Base-by-base conservation (phyloP, 768 basidiomycete species). In the Serendipita sp. region DNA sequence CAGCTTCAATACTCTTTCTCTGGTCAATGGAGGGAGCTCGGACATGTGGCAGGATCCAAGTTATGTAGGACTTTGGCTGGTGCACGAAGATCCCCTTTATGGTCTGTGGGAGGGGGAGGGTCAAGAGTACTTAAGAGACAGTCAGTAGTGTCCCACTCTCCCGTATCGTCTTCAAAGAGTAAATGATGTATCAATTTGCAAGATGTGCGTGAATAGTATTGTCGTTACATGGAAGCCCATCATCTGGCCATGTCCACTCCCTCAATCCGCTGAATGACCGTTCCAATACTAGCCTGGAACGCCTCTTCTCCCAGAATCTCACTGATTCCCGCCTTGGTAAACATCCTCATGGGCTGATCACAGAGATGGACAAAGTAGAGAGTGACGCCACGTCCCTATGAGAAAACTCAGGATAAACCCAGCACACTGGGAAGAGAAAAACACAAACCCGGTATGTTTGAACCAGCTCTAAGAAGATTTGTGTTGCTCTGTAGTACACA, bases 391-490 rank as follows among this genome's bases (percentile, higher is more conserved):
- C 53, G 53, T 11, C 11, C 30, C 53, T 54, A 30, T 16, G 24
- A 24, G 24, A 24, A 24, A 24, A 3, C 8, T 10, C 13, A n/a
- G 5, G 63, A n/a, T 13, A 11, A 16, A 8, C 11, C 38, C 11
- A 11, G 30, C 24, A 11, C 28, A 54, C 45, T 13, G 3, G 37
- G 15, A 0, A 8, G 3, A 5, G 10, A 1, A 63, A 7, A 45
- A 41, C 18, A 35, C 73, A 66, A 68, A 87, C 91, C 74, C 81
- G 78, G 74, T 96, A 93, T 13, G 89, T 86, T 68, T 85, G 13
- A 35, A 47, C 3, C n/a, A 46, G n/a, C 60, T 35, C 65, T 13
- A 46, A 11, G 28, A 65, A 53, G 7, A 46, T 34, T 18, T 5
- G 16, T 4, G 46, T 47, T 28, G 38, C 56, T 44, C 45, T 44